Conservation (phyloP, 768 basidiomycete genomes). For the Mycena rebaudengoi region DNA sequence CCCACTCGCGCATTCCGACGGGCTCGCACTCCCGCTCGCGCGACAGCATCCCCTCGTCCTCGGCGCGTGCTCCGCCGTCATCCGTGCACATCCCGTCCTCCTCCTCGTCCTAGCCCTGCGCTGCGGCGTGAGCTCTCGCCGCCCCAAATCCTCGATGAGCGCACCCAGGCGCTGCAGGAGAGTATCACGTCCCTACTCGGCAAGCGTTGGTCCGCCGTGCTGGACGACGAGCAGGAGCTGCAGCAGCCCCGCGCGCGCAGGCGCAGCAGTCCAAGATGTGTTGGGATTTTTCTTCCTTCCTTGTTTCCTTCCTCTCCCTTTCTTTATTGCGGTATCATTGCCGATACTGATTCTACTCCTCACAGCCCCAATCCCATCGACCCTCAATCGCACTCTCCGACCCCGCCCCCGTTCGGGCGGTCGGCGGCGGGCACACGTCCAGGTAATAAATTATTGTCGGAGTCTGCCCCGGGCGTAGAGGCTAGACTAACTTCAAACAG, state of each 20-base stretch:
- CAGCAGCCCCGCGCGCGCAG: too few species aligned
- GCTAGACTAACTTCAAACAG: too few species aligned
- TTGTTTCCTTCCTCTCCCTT: too few species aligned
- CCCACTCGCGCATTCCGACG: constrained; percentile 39
- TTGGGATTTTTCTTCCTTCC: background rate
- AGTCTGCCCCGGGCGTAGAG: too few species aligned
- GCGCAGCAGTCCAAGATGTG: constrained; percentile 14
- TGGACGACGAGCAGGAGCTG: constrained; percentile 53
- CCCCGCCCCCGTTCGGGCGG: background rate
- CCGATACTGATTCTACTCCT: background rate
- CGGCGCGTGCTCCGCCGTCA: too few species aligned
- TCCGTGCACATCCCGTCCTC: constrained; percentile 82
- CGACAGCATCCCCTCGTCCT: too few species aligned
- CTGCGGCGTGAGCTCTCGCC: constrained; percentile 42
- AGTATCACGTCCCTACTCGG: constrained; percentile 75
- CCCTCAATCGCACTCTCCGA: constrained; percentile 9
- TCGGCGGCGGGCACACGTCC: too few species aligned
- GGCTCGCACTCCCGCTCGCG: too few species aligned
- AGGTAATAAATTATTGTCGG: too few species aligned
- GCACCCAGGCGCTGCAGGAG: constrained; percentile 70
- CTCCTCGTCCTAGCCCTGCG: constrained; percentile 49
- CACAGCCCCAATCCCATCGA: constrained; percentile 21
- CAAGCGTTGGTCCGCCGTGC: constrained; percentile 64
- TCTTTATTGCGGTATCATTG: background rate
- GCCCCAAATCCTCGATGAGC: constrained; percentile 54